phyloP scores from a whole-genome alignment of 129 eudicot genomes.

The Lactuca saligna region DNA sequence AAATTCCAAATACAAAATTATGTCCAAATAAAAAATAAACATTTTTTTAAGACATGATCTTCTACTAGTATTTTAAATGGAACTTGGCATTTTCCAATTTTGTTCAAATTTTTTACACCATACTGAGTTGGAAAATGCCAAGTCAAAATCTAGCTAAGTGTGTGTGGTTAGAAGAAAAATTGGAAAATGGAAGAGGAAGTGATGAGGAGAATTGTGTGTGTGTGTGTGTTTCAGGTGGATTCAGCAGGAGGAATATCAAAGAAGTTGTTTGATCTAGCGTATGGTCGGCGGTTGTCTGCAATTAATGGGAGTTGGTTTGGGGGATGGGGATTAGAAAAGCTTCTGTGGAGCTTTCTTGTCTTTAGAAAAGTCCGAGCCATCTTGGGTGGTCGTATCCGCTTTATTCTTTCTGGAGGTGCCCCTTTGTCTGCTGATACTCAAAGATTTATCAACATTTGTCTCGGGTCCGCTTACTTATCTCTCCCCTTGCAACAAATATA shows the following conservation, averaged over 20 bases:
- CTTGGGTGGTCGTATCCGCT: conserved; percentile 91
- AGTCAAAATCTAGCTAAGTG: too few species aligned
- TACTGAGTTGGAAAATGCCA: too few species aligned
- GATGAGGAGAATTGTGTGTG: too few species aligned
- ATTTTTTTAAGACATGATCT: too few species aligned
- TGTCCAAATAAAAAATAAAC: too few species aligned
- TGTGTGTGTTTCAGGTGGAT: conserved; percentile 73
- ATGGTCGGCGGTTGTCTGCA: conserved; percentile 74
- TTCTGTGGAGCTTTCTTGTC: conserved; percentile 74
- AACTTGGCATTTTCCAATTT: too few species aligned
- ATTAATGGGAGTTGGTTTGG: conserved; percentile 97
- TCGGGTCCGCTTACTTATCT: conserved; percentile 58
- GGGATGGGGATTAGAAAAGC: conserved; percentile 88
- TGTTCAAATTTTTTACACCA: too few species aligned
- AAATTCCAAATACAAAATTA: too few species aligned
- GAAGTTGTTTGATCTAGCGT: conserved; percentile 74
- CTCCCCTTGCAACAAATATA: too few species aligned
- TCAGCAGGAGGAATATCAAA: conserved; percentile 79
- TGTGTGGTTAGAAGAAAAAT: too few species aligned
- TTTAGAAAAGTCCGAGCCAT: conserved; percentile 79
- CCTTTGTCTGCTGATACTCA: conserved; percentile 92
- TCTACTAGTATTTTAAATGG: too few species aligned
- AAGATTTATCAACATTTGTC: conserved; percentile 93
- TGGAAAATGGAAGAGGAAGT: too few species aligned
- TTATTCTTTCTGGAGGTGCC: conserved; percentile 92